A percentile compares a stretch with the other conserved stretches of the same genome.
Evolutionary conservation across 2,329 filamentous ascomycete genomes (phyloP).

Genomic region (Drechslerella dactyloides): DNA sequence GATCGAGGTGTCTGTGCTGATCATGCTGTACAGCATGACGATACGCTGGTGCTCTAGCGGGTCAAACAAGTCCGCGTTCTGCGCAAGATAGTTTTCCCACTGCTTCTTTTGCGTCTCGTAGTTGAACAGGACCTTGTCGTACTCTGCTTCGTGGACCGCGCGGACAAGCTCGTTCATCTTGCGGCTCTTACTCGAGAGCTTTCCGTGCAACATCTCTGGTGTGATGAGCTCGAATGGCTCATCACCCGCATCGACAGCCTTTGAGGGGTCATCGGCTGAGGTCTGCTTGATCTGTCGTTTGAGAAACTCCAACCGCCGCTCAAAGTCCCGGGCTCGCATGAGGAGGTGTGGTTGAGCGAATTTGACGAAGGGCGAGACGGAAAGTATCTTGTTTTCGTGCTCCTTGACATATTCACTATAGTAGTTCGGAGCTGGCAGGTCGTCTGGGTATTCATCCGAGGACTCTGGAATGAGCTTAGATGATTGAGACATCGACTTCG

Average conservation of each 20-base stretch:
- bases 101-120: constrained; percentile 93
- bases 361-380: constrained; percentile 93
- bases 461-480: constrained; percentile 55
- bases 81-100: constrained; percentile 93
- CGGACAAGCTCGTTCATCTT: constrained; percentile 93
- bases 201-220: constrained; percentile 90
- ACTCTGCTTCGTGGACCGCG: constrained; percentile 94
- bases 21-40: constrained; percentile 88
- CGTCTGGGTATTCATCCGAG: constrained; percentile 70
- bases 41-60: constrained; percentile 97
- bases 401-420: constrained; percentile 95
- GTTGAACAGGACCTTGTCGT: constrained; percentile 90
- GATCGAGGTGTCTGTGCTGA: constrained; percentile 90
- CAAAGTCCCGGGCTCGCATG: constrained; percentile 89
- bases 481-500: constrained; percentile 20
- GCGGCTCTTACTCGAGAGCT: constrained; percentile 70
- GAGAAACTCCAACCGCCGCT: constrained; percentile 80
- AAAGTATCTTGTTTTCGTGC: constrained; percentile 89
- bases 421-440: constrained; percentile 84
- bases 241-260: constrained; percentile 66
- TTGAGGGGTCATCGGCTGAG: constrained; percentile 59
- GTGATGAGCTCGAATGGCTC: constrained; percentile 81
- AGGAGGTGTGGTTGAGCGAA: constrained; percentile 93
- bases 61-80: constrained; percentile 87
- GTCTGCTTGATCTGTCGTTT: constrained; percentile 63